Percentiles rank a stretch among this genome's conserved stretches.
Conservation (phyloP, 805 yeast genomes). For the Sugiyamaella valdiviana region DNA sequence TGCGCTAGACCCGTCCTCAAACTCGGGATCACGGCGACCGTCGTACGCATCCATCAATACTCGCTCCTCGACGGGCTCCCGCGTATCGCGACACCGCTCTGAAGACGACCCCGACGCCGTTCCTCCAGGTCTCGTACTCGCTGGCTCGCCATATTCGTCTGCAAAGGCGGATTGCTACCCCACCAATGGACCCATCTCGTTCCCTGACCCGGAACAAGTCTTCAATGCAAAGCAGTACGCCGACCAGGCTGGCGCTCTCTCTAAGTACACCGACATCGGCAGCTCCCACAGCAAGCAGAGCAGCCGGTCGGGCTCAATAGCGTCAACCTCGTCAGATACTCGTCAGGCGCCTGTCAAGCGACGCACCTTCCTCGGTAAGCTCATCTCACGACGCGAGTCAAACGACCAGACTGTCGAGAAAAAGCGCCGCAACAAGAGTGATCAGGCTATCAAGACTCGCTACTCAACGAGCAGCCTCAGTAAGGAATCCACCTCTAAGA, state of each 20-base stretch:
- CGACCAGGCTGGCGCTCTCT: neutral
- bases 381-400: slow-evolving; percentile 19
- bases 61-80: slow-evolving; percentile 9
- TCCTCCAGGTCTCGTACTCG: neutral
- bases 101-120: neutral
- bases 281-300: neutral
- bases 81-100: neutral
- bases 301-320: slow-evolving; percentile 17
- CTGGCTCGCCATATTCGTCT: neutral
- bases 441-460: neutral
- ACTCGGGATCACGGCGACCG: slow-evolving; percentile 12
- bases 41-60: slow-evolving; percentile 14
- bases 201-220: slow-evolving; percentile 22
- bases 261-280: neutral
- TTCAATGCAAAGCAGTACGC: slow-evolving; percentile 14
- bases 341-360: neutral
- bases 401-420: neutral
- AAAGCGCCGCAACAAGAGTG: neutral
- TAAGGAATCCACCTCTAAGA: neutral
- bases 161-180: neutral
- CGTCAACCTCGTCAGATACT: slow-evolving; percentile 13
- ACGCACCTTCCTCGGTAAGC: slow-evolving; percentile 15
- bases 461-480: neutral
- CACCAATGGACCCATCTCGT: slow-evolving; percentile 4
- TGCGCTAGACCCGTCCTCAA: slow-evolving; percentile 2